Evolutionary conservation across 306 rosid genomes (phyloP).

Genomic region (Hippophae rhamnoides): DNA sequence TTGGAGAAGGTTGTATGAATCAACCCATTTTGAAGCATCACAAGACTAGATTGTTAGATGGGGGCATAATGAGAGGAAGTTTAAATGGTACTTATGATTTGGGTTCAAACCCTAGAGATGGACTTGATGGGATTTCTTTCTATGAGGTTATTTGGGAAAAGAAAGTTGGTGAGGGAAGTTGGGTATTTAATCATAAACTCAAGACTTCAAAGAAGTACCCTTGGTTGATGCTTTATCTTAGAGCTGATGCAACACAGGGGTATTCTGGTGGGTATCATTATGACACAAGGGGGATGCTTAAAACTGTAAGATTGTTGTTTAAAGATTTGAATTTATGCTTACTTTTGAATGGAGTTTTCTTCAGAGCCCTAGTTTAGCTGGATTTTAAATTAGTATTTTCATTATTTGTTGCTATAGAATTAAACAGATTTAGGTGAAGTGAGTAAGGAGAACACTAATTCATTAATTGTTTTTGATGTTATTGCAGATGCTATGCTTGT

Average conservation of each 20-base stretch:
- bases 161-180: constrained; percentile 55
- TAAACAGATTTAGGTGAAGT: too few species aligned
- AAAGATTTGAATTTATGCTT: not conserved
- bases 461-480: too few species aligned
- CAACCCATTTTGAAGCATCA: constrained; percentile 54
- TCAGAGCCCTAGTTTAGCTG: too few species aligned
- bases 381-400: too few species aligned
- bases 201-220: constrained; percentile 73
- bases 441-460: too few species aligned
- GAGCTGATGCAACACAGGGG: constrained; percentile 79
- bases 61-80: constrained; percentile 39
- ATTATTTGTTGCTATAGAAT: too few species aligned
- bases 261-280: constrained; percentile 87
- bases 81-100: constrained; percentile 64
- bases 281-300: constrained; percentile 77
- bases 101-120: constrained; percentile 26
- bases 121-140: constrained; percentile 35
- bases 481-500: too few species aligned
- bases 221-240: constrained; percentile 77
- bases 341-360: not conserved
- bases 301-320: constrained; percentile 35
- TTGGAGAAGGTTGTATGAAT: constrained; percentile 70
- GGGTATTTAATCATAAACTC: constrained; percentile 60
- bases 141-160: constrained; percentile 72
- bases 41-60: constrained; percentile 27